Evolutionary conservation across 2,329 filamentous ascomycete genomes (phyloP).

Genomic region (Chaetothyriales sp.): DNA sequence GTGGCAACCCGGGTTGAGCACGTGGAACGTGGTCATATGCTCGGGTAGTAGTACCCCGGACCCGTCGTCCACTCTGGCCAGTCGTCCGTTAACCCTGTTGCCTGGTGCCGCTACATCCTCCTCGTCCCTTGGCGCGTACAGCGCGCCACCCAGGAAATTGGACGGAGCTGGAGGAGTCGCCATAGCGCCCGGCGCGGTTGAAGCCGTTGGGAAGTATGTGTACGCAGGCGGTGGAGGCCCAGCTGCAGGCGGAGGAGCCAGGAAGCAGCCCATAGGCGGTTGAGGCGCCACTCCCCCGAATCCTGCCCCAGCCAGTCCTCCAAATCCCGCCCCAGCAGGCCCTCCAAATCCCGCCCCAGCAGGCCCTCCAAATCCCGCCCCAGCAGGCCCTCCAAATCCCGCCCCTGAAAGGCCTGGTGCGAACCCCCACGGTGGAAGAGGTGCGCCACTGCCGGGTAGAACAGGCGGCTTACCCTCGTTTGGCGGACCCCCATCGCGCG

Average conservation of each 20-base stretch:
- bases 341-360: background rate
- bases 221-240: background rate
- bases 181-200: constrained; percentile 1
- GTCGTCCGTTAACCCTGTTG: constrained; percentile 15
- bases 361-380: no score
- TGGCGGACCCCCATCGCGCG: constrained; percentile 21
- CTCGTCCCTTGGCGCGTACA: background rate
- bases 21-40: constrained; percentile 47
- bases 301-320: background rate
- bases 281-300: background rate
- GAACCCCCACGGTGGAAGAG: background rate
- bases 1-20: constrained; percentile 34
- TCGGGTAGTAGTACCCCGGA: constrained; percentile 34
- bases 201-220: constrained; percentile 1
- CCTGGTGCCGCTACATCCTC: constrained; percentile 3
- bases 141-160: constrained; percentile 1
- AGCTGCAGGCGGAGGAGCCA: constrained; percentile 5
- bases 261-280: background rate
- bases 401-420: constrained; percentile 3
- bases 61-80: constrained; percentile 45
- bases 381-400: background rate
- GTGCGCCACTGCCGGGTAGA: background rate
- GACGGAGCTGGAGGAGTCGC: constrained; percentile 6
- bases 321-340: no score
- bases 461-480: constrained; percentile 21